Percentiles rank a stretch among this genome's conserved stretches.
Conservation (phyloP, 768 basidiomycete species). For the Galerina sulciceps region DNA sequence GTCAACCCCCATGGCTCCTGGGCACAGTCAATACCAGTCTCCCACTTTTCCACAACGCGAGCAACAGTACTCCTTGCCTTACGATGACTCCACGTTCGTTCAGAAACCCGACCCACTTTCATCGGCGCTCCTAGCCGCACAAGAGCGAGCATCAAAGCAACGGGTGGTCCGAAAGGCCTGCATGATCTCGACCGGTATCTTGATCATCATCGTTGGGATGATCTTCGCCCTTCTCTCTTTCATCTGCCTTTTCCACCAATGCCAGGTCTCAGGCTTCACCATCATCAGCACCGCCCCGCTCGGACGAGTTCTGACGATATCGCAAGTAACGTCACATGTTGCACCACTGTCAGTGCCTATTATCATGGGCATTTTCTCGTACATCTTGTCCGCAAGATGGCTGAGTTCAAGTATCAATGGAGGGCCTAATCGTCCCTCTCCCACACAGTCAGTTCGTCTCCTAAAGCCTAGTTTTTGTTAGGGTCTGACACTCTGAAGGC, state of each 20-base stretch:
- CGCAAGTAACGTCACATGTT: background rate
- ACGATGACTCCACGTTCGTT: too few species aligned
- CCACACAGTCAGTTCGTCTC: slow-evolving; percentile 1
- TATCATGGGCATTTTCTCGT: slow-evolving; percentile 1
- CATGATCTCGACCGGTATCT: background rate
- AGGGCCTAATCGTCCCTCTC: background rate
- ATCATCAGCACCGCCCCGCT: background rate
- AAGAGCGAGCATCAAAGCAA: background rate
- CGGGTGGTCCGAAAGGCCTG: background rate
- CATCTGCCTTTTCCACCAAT: slow-evolving; percentile 1
- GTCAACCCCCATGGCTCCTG: too few species aligned
- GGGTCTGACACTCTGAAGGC: background rate
- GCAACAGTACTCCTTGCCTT: too few species aligned
- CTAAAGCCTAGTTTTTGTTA: background rate
- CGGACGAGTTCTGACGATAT: slow-evolving; percentile 1
- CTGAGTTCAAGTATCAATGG: background rate
- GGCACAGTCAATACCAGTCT: too few species aligned
- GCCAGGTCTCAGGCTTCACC: background rate
- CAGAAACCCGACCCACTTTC: too few species aligned
- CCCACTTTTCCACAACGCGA: too few species aligned
- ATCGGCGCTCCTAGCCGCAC: background rate
- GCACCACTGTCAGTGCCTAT: background rate
- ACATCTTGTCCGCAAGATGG: background rate
- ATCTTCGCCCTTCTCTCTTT: background rate
- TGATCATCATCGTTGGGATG: background rate